Percentiles rank a stretch among this genome's conserved stretches.
Conservation (phyloP, 2,329 filamentous ascomycete species). For the Paraphaeosphaeria sporulosa region DNA sequence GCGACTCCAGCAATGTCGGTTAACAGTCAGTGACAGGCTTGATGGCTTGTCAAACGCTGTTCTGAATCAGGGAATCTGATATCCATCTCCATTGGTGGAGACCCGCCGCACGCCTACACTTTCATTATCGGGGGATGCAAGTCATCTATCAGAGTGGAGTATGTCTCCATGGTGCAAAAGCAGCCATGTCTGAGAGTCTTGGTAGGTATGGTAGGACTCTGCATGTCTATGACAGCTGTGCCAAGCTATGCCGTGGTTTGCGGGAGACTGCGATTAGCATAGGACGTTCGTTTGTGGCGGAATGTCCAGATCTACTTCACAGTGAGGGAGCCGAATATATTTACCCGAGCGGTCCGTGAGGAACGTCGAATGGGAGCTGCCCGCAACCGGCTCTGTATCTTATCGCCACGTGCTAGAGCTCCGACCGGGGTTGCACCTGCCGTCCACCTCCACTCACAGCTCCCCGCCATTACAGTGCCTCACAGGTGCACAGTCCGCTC, state of each 20-base stretch:
- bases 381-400: conserved; percentile 16
- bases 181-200: background rate
- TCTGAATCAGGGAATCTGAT: conserved; percentile 5
- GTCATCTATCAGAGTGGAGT: background rate
- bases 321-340: background rate
- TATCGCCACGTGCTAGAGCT: conserved; percentile 22
- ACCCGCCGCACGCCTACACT: background rate
- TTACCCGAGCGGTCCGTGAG: background rate
- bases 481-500: background rate
- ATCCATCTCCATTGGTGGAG: conserved; percentile 4
- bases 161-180: background rate
- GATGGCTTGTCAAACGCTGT: background rate
- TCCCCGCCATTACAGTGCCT: conserved; percentile 11
- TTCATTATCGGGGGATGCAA: background rate
- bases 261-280: background rate
- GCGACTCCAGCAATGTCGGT: background rate
- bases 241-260: background rate
- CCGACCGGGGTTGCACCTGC: conserved; percentile 3
- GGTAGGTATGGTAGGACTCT: background rate
- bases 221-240: background rate
- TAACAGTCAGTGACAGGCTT: background rate
- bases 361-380: background rate
- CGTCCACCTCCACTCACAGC: conserved; percentile 1
- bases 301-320: background rate
- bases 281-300: background rate